Percentiles rank a stretch among this genome's conserved stretches.
These are phyloP conservation scores for Podospora appendiculata DNA, from an alignment of 495 filamentous ascomycete genomes.

Conservation along the genomic window DNA sequence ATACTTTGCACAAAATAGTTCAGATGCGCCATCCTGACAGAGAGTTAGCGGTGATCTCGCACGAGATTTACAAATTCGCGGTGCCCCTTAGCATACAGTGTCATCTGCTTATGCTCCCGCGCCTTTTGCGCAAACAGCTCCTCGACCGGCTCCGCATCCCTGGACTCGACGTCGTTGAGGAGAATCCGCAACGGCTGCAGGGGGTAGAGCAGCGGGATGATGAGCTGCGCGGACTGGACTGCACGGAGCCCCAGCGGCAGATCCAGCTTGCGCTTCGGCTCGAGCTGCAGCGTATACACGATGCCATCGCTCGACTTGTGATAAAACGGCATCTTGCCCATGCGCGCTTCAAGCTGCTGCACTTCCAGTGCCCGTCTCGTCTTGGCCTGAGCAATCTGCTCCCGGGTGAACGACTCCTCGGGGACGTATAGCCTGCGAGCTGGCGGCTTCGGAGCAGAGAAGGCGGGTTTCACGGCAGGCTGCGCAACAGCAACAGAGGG, in stretches of 20 bases:
- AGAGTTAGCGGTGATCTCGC: no score
- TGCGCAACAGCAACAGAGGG: constrained; percentile 28
- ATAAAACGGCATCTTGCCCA: constrained; percentile 61
- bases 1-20: constrained; percentile 51
- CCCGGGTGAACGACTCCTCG: constrained; percentile 39
- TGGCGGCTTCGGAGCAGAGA: constrained; percentile 30
- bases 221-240: constrained; percentile 57
- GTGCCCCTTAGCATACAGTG: constrained; percentile 58
- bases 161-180: constrained; percentile 54
- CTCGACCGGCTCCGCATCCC: constrained; percentile 55
- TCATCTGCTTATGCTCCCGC: constrained; percentile 48
- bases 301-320: constrained; percentile 63
- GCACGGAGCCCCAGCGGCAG: constrained; percentile 56
- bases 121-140: constrained; percentile 56
- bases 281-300: constrained; percentile 64
- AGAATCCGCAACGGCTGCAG: constrained; percentile 60
- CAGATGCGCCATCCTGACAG: neutral
- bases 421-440: constrained; percentile 26
- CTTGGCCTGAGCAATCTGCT: constrained; percentile 56
- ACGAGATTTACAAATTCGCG: no score
- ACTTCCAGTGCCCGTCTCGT: constrained; percentile 57
- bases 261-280: constrained; percentile 52
- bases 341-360: constrained; percentile 71
- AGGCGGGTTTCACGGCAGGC: no score
- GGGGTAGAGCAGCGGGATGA: constrained; percentile 67